phyloP scores from a whole-genome alignment of 306 rosid genomes.

The Castanea sativa region DNA sequence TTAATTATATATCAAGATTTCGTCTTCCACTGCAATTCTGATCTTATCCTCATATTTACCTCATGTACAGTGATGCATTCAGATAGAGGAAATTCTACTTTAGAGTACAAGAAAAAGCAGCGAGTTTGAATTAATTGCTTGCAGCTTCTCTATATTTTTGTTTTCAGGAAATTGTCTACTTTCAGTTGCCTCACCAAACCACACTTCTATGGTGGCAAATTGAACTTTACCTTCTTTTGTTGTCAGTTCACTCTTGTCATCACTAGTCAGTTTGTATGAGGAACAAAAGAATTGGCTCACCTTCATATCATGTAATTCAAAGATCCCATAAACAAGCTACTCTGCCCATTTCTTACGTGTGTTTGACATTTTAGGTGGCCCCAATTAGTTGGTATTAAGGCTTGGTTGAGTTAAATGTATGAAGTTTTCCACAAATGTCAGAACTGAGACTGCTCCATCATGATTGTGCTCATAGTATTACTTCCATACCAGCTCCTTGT shows the following conservation, averaged over 20 bases:
- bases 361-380: neutral
- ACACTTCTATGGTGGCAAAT: constrained; percentile 6
- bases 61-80: constrained; percentile 8
- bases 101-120: neutral
- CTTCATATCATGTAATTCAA: constrained; percentile 2
- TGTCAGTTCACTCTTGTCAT: neutral
- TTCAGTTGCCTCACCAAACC: neutral
- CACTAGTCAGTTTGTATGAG: neutral
- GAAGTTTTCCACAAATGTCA: neutral
- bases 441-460: neutral
- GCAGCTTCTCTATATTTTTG: neutral
- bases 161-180: constrained; percentile 20
- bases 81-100: neutral
- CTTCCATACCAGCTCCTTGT: neutral
- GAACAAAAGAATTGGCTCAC: constrained; percentile 8
- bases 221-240: constrained; percentile 9
- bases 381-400: neutral
- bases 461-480: neutral
- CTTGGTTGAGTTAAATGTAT: neutral
- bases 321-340: neutral
- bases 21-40: neutral
- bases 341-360: neutral
- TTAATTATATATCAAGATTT: neutral
- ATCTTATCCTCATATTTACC: neutral
- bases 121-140: neutral